Percentiles rank a stretch among this genome's conserved stretches.
Conservation (phyloP, 139 green algal genomes). For the Gonium pectorale region DNA sequence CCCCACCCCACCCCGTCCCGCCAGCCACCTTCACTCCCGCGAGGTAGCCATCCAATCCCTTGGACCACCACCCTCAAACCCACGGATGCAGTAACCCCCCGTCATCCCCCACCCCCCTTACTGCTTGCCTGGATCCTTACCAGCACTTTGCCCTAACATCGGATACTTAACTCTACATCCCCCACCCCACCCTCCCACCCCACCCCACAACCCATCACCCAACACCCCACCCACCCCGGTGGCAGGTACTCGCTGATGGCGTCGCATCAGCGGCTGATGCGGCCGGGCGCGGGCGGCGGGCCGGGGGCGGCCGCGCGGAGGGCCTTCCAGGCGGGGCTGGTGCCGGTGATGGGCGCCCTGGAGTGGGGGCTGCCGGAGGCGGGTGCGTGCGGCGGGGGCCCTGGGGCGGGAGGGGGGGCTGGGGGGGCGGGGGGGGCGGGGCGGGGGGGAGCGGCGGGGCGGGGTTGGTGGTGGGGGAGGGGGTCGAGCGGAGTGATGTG, state of each 20-base stretch:
- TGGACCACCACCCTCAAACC: too few relatives aligned
- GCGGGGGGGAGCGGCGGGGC: neutral
- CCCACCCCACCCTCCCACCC: neutral
- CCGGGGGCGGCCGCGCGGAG: neutral
- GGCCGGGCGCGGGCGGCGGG: neutral
- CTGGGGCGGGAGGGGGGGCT: neutral
- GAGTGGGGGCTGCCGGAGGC: constrained; percentile 20
- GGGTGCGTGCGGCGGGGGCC: neutral
- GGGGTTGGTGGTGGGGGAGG: neutral
- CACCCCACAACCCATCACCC: neutral
- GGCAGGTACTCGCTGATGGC: constrained; percentile 31
- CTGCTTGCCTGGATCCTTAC: neutral
- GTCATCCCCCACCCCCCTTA: neutral
- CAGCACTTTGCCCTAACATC: neutral
- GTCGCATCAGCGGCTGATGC: neutral
- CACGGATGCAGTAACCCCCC: neutral
- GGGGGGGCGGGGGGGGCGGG: neutral
- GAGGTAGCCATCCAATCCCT: too few relatives aligned
- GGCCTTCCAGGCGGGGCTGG: neutral
- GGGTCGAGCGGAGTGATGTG: too few relatives aligned
- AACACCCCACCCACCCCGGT: neutral
- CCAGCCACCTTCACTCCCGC: too few relatives aligned
- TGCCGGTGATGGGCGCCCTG: constrained; percentile 15
- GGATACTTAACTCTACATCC: neutral
- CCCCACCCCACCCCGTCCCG: too few relatives aligned